These are phyloP conservation scores for Orbilia javanica DNA, from an alignment of 2,329 filamentous ascomycete species.

Conservation along the genomic window DNA sequence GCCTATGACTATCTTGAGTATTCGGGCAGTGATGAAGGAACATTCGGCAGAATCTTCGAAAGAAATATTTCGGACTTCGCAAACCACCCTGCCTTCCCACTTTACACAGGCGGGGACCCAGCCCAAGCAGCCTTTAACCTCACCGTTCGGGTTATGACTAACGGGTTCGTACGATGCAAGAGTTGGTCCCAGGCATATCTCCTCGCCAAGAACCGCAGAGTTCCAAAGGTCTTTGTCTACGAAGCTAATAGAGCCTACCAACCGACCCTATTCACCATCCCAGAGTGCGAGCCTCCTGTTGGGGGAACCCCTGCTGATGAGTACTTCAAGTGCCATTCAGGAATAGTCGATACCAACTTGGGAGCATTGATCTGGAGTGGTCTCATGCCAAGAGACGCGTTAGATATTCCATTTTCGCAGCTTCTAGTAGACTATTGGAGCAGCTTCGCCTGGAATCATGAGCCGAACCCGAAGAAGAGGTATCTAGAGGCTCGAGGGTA, in stretches of 20 bases:
- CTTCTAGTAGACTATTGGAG: conserved; percentile 65
- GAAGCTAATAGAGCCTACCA: conserved; percentile 66
- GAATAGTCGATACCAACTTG: conserved; percentile 66
- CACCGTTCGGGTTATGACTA: conserved; percentile 63
- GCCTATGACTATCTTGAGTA: conserved; percentile 56
- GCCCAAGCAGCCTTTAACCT: conserved; percentile 63
- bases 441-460: conserved; percentile 63
- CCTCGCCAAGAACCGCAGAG: conserved; percentile 62
- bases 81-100: conserved; percentile 56
- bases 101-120: conserved; percentile 44
- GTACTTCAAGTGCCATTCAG: conserved; percentile 67
- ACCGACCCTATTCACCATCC: conserved; percentile 62
- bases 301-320: conserved; percentile 60
- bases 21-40: conserved; percentile 48
- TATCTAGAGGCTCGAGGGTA: conserved; percentile 64
- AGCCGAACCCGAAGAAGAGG: conserved; percentile 63
- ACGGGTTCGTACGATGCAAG: conserved; percentile 64
- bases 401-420: conserved; percentile 64
- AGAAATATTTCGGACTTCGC: conserved; percentile 59
- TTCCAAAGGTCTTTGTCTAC: conserved; percentile 64
- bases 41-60: conserved; percentile 26
- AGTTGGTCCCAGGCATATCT: conserved; percentile 64
- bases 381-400: conserved; percentile 64
- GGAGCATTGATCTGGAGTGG: conserved; percentile 64
- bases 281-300: conserved; percentile 63